These are phyloP conservation scores for Dioszegia hungarica DNA, from an alignment of 768 basidiomycete genomes.

Conservation along the genomic window DNA sequence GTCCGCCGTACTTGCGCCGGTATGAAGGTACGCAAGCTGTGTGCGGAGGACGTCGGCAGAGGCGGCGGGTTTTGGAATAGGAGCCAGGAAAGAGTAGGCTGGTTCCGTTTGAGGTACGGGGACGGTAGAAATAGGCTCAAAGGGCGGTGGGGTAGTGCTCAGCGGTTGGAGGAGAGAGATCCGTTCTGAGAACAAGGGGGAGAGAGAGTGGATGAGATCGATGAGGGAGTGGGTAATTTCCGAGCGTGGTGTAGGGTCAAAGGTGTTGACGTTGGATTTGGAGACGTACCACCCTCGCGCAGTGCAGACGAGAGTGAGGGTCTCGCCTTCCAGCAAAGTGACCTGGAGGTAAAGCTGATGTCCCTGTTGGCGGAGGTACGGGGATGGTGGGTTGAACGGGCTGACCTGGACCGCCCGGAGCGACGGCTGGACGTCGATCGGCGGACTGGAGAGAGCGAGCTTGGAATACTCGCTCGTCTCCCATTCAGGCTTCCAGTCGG, in stretches of 20 bases:
- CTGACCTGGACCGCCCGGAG: slow-evolving; percentile 49
- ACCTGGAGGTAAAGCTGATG: slow-evolving; percentile 52
- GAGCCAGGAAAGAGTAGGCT: slow-evolving; percentile 50
- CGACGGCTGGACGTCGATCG: slow-evolving; percentile 32
- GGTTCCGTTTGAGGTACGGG: slow-evolving; percentile 51
- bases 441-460: slow-evolving; percentile 32
- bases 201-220: slow-evolving; percentile 50
- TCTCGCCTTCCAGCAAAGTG: slow-evolving; percentile 51
- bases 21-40: slow-evolving; percentile 52
- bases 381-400: slow-evolving; percentile 53
- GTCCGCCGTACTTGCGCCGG: slow-evolving; percentile 49
- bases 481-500: slow-evolving; percentile 40
- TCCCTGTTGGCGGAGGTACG: slow-evolving; percentile 50
- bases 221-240: slow-evolving; percentile 49
- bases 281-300: slow-evolving; percentile 52
- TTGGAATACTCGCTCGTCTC: slow-evolving; percentile 12
- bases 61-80: slow-evolving; percentile 34
- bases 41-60: slow-evolving; percentile 49
- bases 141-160: slow-evolving; percentile 21
- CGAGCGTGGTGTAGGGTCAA: slow-evolving; percentile 50
- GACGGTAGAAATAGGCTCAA: slow-evolving; percentile 48
- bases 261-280: slow-evolving; percentile 46
- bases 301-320: slow-evolving; percentile 49
- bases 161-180: slow-evolving; percentile 33
- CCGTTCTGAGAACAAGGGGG: slow-evolving; percentile 48